phyloP scores from a whole-genome alignment of 495 filamentous ascomycete genomes.

The Hyphodiscus hymeniophilus region DNA sequence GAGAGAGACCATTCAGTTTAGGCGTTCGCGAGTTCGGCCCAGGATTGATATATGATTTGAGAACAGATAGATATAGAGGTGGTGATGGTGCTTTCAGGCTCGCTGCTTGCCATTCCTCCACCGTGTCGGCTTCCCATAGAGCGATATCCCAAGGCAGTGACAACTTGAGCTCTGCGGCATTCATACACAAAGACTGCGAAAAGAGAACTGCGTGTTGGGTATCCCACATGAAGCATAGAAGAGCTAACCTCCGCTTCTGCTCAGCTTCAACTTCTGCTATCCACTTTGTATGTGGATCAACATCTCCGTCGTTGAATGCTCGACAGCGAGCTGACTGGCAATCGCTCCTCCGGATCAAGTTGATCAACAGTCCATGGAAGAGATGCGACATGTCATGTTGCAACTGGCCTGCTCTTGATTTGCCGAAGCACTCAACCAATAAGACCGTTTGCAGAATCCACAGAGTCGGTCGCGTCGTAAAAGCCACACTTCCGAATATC shows the following conservation, averaged over 20 bases:
- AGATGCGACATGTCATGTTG: slow-evolving; percentile 48
- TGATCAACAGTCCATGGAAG: slow-evolving; percentile 50
- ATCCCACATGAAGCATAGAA: slow-evolving; percentile 54
- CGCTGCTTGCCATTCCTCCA: slow-evolving; percentile 35
- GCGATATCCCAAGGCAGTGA: slow-evolving; percentile 37
- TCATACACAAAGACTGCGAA: slow-evolving; percentile 51
- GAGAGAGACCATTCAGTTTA: slow-evolving; percentile 38
- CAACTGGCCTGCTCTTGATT: slow-evolving; percentile 44
- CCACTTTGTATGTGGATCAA: slow-evolving; percentile 36
- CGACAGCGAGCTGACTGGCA: slow-evolving; percentile 36
- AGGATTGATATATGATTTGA: slow-evolving; percentile 44
- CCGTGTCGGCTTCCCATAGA: slow-evolving; percentile 43
- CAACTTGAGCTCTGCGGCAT: slow-evolving; percentile 45
- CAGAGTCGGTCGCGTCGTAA: slow-evolving; percentile 38
- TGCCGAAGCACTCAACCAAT: slow-evolving; percentile 52
- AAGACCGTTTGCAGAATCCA: slow-evolving; percentile 50
- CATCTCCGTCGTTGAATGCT: slow-evolving; percentile 14
- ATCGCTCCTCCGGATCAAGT: slow-evolving; percentile 46
- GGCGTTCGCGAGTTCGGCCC: slow-evolving; percentile 22
- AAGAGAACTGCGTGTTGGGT: slow-evolving; percentile 48
- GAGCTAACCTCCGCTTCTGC: slow-evolving; percentile 45
- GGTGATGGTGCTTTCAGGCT: slow-evolving; percentile 24
- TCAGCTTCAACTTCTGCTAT: slow-evolving; percentile 39
- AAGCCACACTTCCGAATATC: slow-evolving; percentile 35
- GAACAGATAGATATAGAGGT: slow-evolving; percentile 35